These are phyloP conservation scores for Aspergillus ochraceoroseus DNA, from an alignment of 2,329 filamentous ascomycete genomes.

Conservation along the genomic window DNA sequence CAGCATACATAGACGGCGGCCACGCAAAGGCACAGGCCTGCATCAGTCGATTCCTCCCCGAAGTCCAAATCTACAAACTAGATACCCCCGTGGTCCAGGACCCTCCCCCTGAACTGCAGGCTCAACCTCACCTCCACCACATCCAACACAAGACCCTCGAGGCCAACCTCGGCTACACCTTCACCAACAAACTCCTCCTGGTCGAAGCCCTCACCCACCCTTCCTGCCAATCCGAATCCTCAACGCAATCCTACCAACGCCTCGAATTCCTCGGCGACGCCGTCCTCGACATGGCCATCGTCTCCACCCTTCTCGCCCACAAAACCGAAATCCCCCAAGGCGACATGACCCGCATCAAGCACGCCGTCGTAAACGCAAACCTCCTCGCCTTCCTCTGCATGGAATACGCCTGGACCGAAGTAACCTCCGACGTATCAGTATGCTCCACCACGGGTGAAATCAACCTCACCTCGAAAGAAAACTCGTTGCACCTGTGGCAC, in stretches of 20 bases:
- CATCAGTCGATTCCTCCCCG: slow-evolving; percentile 61
- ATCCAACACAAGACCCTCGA: slow-evolving; percentile 21
- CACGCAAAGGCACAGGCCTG: slow-evolving; percentile 59
- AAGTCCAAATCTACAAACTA: slow-evolving; percentile 38
- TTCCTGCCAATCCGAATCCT: slow-evolving; percentile 52
- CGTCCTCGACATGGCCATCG: slow-evolving; percentile 72
- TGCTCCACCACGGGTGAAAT: slow-evolving; percentile 20
- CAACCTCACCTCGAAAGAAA: slow-evolving; percentile 19
- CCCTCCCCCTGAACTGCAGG: not conserved
- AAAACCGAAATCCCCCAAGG: slow-evolving; percentile 46
- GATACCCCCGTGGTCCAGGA: slow-evolving; percentile 11
- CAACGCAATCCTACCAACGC: slow-evolving; percentile 61
- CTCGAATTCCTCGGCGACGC: slow-evolving; percentile 87
- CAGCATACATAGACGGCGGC: slow-evolving; percentile 65
- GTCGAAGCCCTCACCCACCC: slow-evolving; percentile 76
- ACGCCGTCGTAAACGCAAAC: slow-evolving; percentile 71
- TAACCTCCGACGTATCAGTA: slow-evolving; percentile 6
- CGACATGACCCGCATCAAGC: slow-evolving; percentile 71
- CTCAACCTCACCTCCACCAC: slow-evolving; percentile 4
- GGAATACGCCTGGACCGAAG: slow-evolving; percentile 37
- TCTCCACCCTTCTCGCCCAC: slow-evolving; percentile 41
- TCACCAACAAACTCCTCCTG: slow-evolving; percentile 63
- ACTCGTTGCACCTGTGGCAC: slow-evolving; percentile 56
- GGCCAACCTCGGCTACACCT: slow-evolving; percentile 59
- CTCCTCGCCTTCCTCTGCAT: slow-evolving; percentile 74